These are phyloP conservation scores for Chionographis japonica DNA, from an alignment of 106 monocot species.

Conservation along the genomic window DNA sequence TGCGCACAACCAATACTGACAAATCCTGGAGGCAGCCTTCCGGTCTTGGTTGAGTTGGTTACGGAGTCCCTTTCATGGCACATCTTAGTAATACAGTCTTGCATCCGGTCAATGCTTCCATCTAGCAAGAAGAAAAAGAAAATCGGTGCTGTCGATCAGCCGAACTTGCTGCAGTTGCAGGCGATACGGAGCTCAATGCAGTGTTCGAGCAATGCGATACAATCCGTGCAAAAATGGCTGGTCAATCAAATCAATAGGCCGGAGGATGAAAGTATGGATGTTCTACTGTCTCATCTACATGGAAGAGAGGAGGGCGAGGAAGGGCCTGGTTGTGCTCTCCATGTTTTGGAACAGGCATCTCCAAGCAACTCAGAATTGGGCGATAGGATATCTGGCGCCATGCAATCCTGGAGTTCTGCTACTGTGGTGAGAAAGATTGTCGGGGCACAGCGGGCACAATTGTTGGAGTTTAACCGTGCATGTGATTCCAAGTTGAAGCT, in stretches of 20 bases:
- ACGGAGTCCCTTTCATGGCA: conserved; percentile 80
- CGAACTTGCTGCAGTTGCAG: conserved; percentile 17
- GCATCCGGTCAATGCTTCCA: conserved; percentile 53
- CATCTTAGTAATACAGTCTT: conserved; percentile 60
- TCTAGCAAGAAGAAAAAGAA: conserved; percentile 84
- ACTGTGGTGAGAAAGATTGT: conserved; percentile 46
- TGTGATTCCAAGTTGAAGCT: conserved; percentile 63
- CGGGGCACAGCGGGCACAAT: conserved; percentile 25
- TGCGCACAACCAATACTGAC: conserved; percentile 20
- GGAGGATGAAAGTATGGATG: conserved; percentile 59
- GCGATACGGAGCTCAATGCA: conserved; percentile 37
- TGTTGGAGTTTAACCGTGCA: conserved; percentile 41
- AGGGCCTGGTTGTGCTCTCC: conserved; percentile 33
- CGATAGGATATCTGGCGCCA: conserved; percentile 45
- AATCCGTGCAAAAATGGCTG: conserved; percentile 39
- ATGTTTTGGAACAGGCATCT: conserved; percentile 39
- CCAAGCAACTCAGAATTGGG: conserved; percentile 40
- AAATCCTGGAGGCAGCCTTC: conserved; percentile 38
- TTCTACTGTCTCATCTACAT: conserved; percentile 33
- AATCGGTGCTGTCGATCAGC: conserved; percentile 16
- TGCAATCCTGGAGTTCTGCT: conserved; percentile 60
- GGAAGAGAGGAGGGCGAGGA: conserved; percentile 1
- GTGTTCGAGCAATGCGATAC: conserved; percentile 33
- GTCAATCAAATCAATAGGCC: conserved; percentile 31
- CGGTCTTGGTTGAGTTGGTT: conserved; percentile 55